These are phyloP conservation scores for Cenchrus americanus DNA, from an alignment of 176 grass and related monocot species.

Conservation along the genomic window DNA sequence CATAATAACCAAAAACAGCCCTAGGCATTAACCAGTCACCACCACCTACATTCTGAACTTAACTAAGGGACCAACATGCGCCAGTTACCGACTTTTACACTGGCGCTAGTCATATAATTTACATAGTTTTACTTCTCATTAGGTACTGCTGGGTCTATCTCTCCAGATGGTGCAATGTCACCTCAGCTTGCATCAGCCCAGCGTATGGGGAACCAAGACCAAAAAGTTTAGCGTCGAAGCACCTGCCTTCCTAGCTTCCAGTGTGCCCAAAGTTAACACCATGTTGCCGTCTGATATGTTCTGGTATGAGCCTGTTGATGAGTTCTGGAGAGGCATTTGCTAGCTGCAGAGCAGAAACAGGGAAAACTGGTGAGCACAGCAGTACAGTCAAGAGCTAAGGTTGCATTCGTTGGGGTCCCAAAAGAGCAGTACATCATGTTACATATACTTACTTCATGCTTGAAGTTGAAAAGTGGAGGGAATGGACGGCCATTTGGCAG, in stretches of 20 bases:
- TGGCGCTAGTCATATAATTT: constrained; percentile 58
- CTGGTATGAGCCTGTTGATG: constrained; percentile 70
- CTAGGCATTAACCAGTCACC: constrained; percentile 53
- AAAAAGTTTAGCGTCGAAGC: constrained; percentile 16
- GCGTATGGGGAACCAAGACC: constrained; percentile 15
- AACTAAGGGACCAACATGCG: constrained; percentile 37
- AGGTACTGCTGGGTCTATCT: not conserved
- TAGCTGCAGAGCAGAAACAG: constrained; percentile 60
- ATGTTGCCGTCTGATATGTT: constrained; percentile 77
- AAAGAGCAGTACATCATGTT: not conserved
- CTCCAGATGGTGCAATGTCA: constrained; percentile 26
- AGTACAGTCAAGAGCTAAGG: not conserved
- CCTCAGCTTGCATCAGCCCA: constrained; percentile 18
- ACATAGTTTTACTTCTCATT: constrained; percentile 49
- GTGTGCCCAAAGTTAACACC: constrained; percentile 63
- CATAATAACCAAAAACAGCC: constrained; percentile 32
- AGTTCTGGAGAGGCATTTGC: constrained; percentile 72
- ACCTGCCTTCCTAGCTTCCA: constrained; percentile 45
- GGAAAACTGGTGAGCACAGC: constrained; percentile 42
- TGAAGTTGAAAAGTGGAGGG: constrained; percentile 92
- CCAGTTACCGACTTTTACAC: constrained; percentile 40
- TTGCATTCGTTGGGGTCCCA: not conserved
- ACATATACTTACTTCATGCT: constrained; percentile 69
- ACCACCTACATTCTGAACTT: constrained; percentile 44
- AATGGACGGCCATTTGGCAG: constrained; percentile 82